Evolutionary conservation across 2,329 filamentous ascomycete species (phyloP).

Genomic region (Knoxdaviesia proteae): DNA sequence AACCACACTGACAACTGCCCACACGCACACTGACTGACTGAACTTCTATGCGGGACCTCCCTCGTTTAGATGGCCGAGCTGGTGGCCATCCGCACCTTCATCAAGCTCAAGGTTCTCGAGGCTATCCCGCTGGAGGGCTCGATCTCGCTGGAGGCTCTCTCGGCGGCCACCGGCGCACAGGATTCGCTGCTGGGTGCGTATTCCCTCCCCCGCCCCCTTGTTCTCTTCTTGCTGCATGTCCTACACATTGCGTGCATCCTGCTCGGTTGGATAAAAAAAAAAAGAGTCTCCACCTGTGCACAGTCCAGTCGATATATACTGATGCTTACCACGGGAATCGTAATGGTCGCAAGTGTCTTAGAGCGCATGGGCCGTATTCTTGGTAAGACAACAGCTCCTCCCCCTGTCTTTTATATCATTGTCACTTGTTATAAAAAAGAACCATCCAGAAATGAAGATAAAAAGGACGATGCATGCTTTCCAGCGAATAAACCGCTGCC

Average conservation of each 20-base stretch:
- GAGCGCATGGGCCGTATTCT: conserved; percentile 11
- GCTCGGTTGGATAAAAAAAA: too few species aligned
- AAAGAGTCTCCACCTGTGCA: too few species aligned
- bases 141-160: conserved; percentile 11
- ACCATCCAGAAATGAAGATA: too few species aligned
- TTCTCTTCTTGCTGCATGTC: too few species aligned
- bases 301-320: too few species aligned
- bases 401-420: not conserved
- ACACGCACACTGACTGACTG: too few species aligned
- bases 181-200: conserved; percentile 10
- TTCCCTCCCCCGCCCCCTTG: too few species aligned
- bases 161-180: conserved; percentile 17
- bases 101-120: conserved; percentile 11
- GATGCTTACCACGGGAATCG: too few species aligned
- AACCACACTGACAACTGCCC: too few species aligned
- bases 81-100: conserved; percentile 11
- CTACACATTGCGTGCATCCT: too few species aligned
- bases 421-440: too few species aligned
- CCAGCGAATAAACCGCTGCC: not conserved
- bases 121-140: conserved; percentile 10
- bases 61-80: conserved; percentile 11
- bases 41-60: too few species aligned
- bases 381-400: conserved; percentile 4
- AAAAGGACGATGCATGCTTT: not conserved
- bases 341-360: conserved; percentile 1